These are phyloP conservation scores for Elasticomyces elasticus DNA, from an alignment of 495 filamentous ascomycete genomes.

Conservation along the genomic window DNA sequence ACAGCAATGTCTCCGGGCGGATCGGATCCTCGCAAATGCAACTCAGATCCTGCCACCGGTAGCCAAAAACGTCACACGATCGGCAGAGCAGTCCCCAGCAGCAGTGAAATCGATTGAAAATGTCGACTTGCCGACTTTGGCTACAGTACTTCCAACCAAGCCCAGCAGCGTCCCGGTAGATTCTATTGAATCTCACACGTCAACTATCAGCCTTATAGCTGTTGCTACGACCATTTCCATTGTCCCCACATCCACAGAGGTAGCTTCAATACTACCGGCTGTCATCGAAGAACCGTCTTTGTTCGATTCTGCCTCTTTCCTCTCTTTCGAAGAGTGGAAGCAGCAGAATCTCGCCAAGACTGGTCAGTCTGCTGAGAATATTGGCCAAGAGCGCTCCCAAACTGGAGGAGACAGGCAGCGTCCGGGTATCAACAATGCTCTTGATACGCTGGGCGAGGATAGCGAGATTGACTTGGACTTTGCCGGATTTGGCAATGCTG, in stretches of 20 bases:
- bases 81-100: slow-evolving; percentile 1
- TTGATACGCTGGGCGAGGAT: slow-evolving; percentile 77
- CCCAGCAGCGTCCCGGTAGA: too few species aligned
- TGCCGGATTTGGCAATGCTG: slow-evolving; percentile 46
- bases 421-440: slow-evolving; percentile 49
- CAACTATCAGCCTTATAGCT: background rate
- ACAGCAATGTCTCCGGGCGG: slow-evolving; percentile 60
- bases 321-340: slow-evolving; percentile 98
- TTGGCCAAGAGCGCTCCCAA: slow-evolving; percentile 44
- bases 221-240: background rate
- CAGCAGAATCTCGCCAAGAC: slow-evolving; percentile 80
- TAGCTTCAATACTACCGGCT: too few species aligned
- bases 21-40: slow-evolving; percentile 20
- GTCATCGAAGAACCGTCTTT: slow-evolving; percentile 56
- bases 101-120: too few species aligned
- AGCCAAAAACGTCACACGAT: background rate
- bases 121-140: too few species aligned
- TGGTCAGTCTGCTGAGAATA: slow-evolving; percentile 70
- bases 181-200: too few species aligned
- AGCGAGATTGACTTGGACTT: slow-evolving; percentile 87
- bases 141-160: too few species aligned
- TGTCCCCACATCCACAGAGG: background rate
- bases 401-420: slow-evolving; percentile 38
- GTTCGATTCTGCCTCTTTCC: slow-evolving; percentile 74
- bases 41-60: background rate